Evolutionary conservation across 306 rosid genomes (phyloP), one percentile per base, ranked within the genome.

Genomic region (Begonia masoniana): DNA sequence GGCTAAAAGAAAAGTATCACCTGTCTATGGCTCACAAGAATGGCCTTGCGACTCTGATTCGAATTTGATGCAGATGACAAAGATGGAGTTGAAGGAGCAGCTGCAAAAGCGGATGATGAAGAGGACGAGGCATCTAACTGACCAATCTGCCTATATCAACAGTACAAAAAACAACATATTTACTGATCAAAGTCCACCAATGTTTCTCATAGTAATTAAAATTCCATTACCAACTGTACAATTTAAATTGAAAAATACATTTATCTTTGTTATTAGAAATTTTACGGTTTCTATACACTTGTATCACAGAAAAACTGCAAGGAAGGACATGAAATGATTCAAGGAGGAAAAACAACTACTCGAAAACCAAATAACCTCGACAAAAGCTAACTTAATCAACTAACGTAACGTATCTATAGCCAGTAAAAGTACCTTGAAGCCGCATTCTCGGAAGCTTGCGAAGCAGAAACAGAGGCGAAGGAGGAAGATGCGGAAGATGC

Each of bases 11-110:
- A 31, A 31, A 31, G 39, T 5, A n/a, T 52, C 7, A 89, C 96
- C 92, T 91, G 97, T 74, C 97, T 80, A 57, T 91, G 76, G 81
- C 96, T 91, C 41, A 91, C 94, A 55, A 86, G 84, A 62, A 91
- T 91, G 10, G 94, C 74, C 74, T 86, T 91, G 42, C 88, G 99
- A 70, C 21, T 80, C n/a, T 45, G 49, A 12, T 45, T 45, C 2
- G 49, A 45, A 10, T 11, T n/a, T 45, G 49, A 45, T 45, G 14
- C 13, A 3, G 49, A 45, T 10, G 49, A 45, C 15, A n/a, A 10
- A 45, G 49, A 10, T 3, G 49, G 49, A n/a, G 49, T 11, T 45
- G 49, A 11, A 41, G 36, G 47, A 15, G 71, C 60, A 59, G 76
- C 15, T 10, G 80, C 36, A 49, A 78, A 54, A 31, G 80, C 52